Percentiles rank a stretch among this genome's conserved stretches.
Evolutionary conservation across 768 basidiomycete genomes (phyloP).

Genomic region (Rhizopogon vesiculosus): DNA sequence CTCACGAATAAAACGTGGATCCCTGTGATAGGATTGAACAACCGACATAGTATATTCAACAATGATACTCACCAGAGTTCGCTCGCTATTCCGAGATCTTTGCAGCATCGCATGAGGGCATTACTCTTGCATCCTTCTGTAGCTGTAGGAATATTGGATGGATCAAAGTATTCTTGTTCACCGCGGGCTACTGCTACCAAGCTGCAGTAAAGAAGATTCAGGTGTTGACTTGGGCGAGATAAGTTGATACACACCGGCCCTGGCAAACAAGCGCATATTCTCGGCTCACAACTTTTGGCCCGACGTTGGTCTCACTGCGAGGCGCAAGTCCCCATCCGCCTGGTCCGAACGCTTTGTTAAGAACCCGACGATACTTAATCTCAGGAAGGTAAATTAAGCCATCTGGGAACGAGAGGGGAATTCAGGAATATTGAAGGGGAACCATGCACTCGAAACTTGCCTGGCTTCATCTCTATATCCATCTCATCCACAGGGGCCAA

Average conservation of each 20-base stretch:
- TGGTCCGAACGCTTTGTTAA: constrained; percentile 93
- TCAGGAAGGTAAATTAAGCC: constrained; percentile 94
- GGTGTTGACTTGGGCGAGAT: neutral
- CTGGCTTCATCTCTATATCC: constrained; percentile 94
- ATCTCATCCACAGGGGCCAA: constrained; percentile 67
- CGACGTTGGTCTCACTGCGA: constrained; percentile 85
- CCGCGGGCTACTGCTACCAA: constrained; percentile 89
- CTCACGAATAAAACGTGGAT: constrained; percentile 90
- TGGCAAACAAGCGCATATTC: constrained; percentile 95
- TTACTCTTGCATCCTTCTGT: constrained; percentile 96
- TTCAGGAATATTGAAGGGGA: neutral
- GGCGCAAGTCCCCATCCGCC: constrained; percentile 98
- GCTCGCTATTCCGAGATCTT: constrained; percentile 93
- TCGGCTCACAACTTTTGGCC: constrained; percentile 81
- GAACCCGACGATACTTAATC: constrained; percentile 89
- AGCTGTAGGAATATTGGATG: constrained; percentile 85
- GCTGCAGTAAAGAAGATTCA: constrained; percentile 31
- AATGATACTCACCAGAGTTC: constrained; percentile 74
- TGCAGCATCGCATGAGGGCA: constrained; percentile 95
- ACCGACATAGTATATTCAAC: neutral
- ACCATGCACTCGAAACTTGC: constrained; percentile 35
- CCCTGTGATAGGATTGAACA: constrained; percentile 46
- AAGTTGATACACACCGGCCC: constrained; percentile 57
- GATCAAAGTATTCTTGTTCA: constrained; percentile 96
- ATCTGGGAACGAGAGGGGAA: constrained; percentile 41